Evolutionary conservation across 169 alveolate genomes (phyloP).

Genomic region (Babesia sp.): DNA sequence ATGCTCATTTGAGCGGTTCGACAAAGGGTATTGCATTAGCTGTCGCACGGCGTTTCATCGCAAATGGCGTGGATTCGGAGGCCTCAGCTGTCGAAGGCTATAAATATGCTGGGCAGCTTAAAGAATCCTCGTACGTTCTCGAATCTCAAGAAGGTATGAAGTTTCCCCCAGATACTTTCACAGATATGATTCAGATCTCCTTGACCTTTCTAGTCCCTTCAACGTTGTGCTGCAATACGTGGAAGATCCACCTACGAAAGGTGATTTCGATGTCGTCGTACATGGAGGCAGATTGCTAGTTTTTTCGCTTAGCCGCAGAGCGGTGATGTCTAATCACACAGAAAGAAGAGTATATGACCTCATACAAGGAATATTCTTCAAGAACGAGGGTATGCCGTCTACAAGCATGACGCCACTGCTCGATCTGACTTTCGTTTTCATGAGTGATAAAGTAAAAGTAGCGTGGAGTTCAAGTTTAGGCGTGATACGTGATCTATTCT

Average conservation of each 20-base stretch:
- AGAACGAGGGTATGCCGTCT: slow-evolving; percentile 24
- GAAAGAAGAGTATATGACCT: slow-evolving; percentile 22
- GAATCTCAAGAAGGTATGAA: slow-evolving; percentile 11
- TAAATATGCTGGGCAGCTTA: not conserved
- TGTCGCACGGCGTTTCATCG: not conserved
- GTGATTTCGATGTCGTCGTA: slow-evolving; percentile 27
- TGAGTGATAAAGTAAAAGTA: slow-evolving; percentile 23
- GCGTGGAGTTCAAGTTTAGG: slow-evolving; percentile 15
- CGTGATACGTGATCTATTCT: slow-evolving; percentile 7
- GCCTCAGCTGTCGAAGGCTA: not conserved
- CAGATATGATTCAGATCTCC: slow-evolving; percentile 4
- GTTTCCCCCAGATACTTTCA: not conserved
- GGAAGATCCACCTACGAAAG: not conserved
- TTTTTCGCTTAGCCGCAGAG: not conserved
- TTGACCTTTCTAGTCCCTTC: slow-evolving; percentile 15
- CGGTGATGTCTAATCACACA: not conserved
- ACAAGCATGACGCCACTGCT: slow-evolving; percentile 29
- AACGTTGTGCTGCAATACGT: slow-evolving; percentile 9
- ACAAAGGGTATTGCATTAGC: slow-evolving; percentile 1
- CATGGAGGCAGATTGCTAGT: slow-evolving; percentile 40
- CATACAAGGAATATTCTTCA: slow-evolving; percentile 6
- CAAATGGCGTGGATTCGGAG: not conserved
- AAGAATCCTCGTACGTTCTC: not conserved
- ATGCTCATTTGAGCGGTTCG: not conserved
- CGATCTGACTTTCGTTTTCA: slow-evolving; percentile 30